A percentile compares a stretch with the other conserved stretches of the same genome.
Evolutionary conservation across 768 basidiomycete species (phyloP).

Genomic region (Leucocoprinus leucothites): DNA sequence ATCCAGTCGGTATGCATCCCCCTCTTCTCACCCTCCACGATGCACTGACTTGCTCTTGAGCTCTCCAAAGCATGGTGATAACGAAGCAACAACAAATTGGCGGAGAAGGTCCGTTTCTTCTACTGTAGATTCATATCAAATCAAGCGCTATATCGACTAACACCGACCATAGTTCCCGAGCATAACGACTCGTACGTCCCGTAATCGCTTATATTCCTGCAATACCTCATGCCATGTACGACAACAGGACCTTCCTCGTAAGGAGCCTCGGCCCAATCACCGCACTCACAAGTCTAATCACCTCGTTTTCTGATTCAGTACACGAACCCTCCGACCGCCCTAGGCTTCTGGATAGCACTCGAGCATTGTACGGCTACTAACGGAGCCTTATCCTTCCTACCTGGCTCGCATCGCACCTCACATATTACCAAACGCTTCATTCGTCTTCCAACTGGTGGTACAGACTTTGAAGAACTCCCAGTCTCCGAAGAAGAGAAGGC

Average conservation of each 20-base stretch:
- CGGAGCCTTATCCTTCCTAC: conserved; percentile 85
- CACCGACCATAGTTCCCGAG: conserved; percentile 58
- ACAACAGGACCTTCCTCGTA: conserved; percentile 69
- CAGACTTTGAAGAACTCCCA: conserved; percentile 73
- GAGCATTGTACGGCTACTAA: conserved; percentile 82
- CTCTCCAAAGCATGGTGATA: conserved; percentile 92
- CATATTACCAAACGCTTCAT: conserved; percentile 85
- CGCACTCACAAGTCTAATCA: conserved; percentile 7
- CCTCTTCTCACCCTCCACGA: background rate
- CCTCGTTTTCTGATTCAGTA: conserved; percentile 49
- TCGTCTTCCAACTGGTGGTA: conserved; percentile 67
- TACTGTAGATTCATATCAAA: background rate
- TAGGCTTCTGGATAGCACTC: conserved; percentile 96
- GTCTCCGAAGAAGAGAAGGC: conserved; percentile 32
- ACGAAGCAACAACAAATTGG: conserved; percentile 94
- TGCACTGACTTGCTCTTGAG: conserved; percentile 32
- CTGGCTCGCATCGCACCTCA: conserved; percentile 80
- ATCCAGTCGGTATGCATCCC: conserved; percentile 67
- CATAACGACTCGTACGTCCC: conserved; percentile 88
- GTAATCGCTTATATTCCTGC: conserved; percentile 4
- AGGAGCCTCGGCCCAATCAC: conserved; percentile 17
- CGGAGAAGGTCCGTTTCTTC: conserved; percentile 64
- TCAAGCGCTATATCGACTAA: background rate
- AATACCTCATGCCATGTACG: background rate
- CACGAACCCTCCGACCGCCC: conserved; percentile 85